Conservation (phyloP, 768 basidiomycete genomes). For the Pleurotus eryngii region DNA sequence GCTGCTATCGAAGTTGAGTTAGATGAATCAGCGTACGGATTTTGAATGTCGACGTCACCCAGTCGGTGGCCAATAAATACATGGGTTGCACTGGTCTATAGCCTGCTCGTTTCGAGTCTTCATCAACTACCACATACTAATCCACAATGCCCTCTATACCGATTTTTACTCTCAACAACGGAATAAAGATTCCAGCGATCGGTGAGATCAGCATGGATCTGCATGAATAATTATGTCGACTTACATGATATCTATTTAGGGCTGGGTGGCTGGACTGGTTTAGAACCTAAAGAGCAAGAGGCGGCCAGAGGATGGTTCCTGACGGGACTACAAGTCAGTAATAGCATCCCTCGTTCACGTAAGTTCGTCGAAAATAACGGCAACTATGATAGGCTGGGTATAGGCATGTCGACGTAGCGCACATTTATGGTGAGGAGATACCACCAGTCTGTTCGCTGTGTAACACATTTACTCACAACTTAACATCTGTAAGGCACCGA, state of each 20-base stretch:
- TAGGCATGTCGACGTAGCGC: conserved; percentile 40
- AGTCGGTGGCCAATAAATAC: too few relatives aligned
- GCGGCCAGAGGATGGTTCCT: conserved; percentile 36
- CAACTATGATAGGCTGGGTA: conserved; percentile 30
- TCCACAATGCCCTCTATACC: not conserved
- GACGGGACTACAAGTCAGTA: conserved; percentile 33
- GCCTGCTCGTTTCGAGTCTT: too few relatives aligned
- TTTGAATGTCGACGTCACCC: too few relatives aligned
- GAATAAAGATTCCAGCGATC: conserved; percentile 1
- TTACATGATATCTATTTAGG: not conserved
- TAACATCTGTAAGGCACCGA: conserved; percentile 29
- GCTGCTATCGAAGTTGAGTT: too few relatives aligned
- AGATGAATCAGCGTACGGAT: too few relatives aligned
- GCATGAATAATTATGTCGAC: conserved; percentile 18
- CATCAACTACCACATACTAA: too few relatives aligned
- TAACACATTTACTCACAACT: not conserved
- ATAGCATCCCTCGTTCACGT: not conserved
- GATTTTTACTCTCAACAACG: not conserved
- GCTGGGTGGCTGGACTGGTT: not conserved
- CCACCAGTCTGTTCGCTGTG: not conserved
- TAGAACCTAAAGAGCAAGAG: conserved; percentile 16
- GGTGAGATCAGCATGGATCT: not conserved
- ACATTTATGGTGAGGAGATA: conserved; percentile 24
- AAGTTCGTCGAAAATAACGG: not conserved
- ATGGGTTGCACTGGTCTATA: too few relatives aligned